A percentile compares a stretch with the other conserved stretches of the same genome.
Conservation (phyloP, 352 stramenopile genomes). For the Saprolegnia diclina region DNA sequence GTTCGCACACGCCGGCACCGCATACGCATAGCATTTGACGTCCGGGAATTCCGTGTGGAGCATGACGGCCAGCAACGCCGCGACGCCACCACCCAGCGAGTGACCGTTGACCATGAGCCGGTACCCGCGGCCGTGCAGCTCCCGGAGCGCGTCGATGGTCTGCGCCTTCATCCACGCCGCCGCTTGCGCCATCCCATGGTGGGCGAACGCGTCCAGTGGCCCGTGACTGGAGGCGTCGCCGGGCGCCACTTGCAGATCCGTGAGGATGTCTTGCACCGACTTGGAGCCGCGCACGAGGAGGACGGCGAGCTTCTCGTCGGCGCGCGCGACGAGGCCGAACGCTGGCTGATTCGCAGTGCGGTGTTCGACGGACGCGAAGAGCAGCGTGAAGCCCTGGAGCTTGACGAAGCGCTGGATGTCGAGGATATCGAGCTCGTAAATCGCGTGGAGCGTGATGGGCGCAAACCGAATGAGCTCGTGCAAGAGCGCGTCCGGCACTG, state of each 20-base stretch:
- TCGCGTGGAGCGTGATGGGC: constrained; percentile 69
- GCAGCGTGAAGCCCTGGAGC: constrained; percentile 67
- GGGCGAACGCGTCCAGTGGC: constrained; percentile 79
- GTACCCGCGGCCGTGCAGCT: constrained; percentile 70
- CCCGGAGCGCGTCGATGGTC: constrained; percentile 65
- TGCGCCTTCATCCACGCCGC: constrained; percentile 85
- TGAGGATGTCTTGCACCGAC: constrained; percentile 79
- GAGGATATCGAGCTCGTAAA: constrained; percentile 78
- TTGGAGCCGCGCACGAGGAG: constrained; percentile 80
- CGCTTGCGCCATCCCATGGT: constrained; percentile 82
- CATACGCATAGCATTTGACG: constrained; percentile 81
- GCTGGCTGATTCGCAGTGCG: constrained; percentile 77
- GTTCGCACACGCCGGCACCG: constrained; percentile 76
- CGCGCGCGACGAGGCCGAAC: constrained; percentile 70
- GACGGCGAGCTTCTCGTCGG: constrained; percentile 71
- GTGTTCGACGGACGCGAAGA: constrained; percentile 78
- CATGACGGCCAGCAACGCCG: constrained; percentile 72
- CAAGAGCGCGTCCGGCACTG: constrained; percentile 65
- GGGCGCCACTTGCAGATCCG: constrained; percentile 76
- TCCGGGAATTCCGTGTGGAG: constrained; percentile 80
- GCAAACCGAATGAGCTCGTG: constrained; percentile 67
- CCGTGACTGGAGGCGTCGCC: constrained; percentile 49
- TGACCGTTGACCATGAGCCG: constrained; percentile 76
- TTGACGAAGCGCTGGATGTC: constrained; percentile 80
- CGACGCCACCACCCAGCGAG: constrained; percentile 72